These are phyloP conservation scores for Lactuca sativa DNA, from an alignment of 129 eudicot species.

Conservation along the genomic window DNA sequence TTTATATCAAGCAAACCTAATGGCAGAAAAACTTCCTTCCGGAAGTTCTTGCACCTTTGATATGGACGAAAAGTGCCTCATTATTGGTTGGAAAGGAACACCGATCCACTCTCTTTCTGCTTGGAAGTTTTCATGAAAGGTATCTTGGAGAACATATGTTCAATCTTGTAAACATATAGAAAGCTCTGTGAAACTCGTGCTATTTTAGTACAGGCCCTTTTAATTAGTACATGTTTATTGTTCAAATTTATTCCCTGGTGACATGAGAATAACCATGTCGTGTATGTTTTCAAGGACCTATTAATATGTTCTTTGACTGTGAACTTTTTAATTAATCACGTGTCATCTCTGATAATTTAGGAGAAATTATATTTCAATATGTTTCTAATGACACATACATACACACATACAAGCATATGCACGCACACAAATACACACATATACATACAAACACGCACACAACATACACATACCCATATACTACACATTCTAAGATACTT, in stretches of 20 bases:
- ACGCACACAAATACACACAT: too few relatives aligned
- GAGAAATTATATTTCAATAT: too few relatives aligned
- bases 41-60: slow-evolving; percentile 49
- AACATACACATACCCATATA: too few relatives aligned
- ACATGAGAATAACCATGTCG: background rate
- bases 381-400: too few relatives aligned
- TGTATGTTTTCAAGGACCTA: too few relatives aligned
- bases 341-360: too few relatives aligned
- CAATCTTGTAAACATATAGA: slow-evolving; percentile 1
- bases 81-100: slow-evolving; percentile 69
- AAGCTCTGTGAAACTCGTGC: slow-evolving; percentile 1
- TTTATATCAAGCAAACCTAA: slow-evolving; percentile 42
- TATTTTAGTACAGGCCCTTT: background rate
- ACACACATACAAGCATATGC: too few relatives aligned
- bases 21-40: slow-evolving; percentile 29
- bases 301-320: too few relatives aligned
- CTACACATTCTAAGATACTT: too few relatives aligned
- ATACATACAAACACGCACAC: too few relatives aligned
- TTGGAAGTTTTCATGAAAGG: slow-evolving; percentile 45
- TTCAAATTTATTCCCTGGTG: background rate
- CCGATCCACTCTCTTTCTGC: slow-evolving; percentile 47
- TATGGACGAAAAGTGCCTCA: slow-evolving; percentile 37
- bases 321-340: too few relatives aligned
- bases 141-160: background rate
- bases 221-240: slow-evolving; percentile 1